phyloP scores from a whole-genome alignment of 345 rosid genomes.

The Noccaea caerulescens region DNA sequence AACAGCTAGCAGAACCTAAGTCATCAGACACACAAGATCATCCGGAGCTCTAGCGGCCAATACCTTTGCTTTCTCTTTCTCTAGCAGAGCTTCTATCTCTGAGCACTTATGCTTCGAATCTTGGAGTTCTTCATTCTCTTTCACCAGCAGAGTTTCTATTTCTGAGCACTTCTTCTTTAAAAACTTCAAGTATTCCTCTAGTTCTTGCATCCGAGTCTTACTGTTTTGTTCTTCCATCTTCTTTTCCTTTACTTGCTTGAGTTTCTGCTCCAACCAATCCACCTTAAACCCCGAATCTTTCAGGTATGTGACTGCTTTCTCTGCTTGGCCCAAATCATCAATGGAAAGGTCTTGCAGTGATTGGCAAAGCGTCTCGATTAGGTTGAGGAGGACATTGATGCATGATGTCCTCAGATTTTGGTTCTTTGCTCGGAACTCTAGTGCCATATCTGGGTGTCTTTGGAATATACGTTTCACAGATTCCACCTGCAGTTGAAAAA shows the following conservation, averaged over 20 bases:
- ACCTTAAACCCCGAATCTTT: constrained; percentile 2
- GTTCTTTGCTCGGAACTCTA: background rate
- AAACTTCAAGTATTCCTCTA: background rate
- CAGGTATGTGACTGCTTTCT: background rate
- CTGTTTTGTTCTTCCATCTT: background rate
- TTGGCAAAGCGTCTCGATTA: background rate
- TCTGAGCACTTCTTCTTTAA: background rate
- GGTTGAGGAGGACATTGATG: background rate
- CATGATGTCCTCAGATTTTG: background rate
- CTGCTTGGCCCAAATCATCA: constrained; percentile 9
- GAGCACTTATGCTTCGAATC: no score
- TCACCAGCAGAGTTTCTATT: background rate
- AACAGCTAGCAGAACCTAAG: background rate
- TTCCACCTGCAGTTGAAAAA: background rate
- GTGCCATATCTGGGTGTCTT: background rate
- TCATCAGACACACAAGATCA: constrained; percentile 9
- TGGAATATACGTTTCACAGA: background rate
- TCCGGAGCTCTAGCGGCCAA: constrained; percentile 5
- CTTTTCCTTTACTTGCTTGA: background rate
- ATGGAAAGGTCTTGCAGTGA: background rate
- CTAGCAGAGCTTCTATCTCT: no score
- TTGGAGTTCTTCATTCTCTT: background rate
- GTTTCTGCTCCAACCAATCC: constrained; percentile 29
- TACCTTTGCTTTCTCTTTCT: background rate
- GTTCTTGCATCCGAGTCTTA: constrained; percentile 1